These are phyloP conservation scores for Podospora conica DNA, from an alignment of 495 filamentous ascomycete genomes.

Conservation along the genomic window DNA sequence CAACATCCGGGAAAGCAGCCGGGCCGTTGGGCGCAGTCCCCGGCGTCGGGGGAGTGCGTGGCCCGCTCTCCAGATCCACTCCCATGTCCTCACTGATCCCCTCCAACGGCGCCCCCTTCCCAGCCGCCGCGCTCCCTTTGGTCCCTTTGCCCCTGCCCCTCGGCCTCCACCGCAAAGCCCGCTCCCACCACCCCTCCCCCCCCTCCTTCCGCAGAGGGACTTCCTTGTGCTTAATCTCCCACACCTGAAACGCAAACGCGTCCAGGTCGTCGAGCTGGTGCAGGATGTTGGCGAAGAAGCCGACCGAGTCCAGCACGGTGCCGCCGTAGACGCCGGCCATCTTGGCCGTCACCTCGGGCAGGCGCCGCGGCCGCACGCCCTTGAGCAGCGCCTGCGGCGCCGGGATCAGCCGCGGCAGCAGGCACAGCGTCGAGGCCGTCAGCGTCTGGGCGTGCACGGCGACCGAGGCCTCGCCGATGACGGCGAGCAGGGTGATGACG, in stretches of 20 bases:
- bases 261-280: constrained; percentile 46
- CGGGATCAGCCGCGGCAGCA: constrained; percentile 59
- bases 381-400: constrained; percentile 60
- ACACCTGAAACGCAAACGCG: constrained; percentile 42
- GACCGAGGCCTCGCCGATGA: constrained; percentile 56
- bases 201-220: background rate
- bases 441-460: constrained; percentile 51
- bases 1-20: background rate
- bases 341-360: constrained; percentile 47
- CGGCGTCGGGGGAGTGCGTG: background rate
- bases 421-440: constrained; percentile 49
- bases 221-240: constrained; percentile 38
- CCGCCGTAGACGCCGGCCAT: constrained; percentile 56
- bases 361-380: constrained; percentile 49
- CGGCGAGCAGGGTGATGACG: constrained; percentile 56
- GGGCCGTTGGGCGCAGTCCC: background rate
- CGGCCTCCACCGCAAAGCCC: background rate
- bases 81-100: background rate
- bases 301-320: constrained; percentile 46
- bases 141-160: background rate
- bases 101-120: background rate
- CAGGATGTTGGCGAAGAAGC: constrained; percentile 57
- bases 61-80: background rate
- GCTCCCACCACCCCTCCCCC: background rate
- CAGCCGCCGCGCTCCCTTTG: constrained; percentile 13